Evolutionary conservation across 2,329 filamentous ascomycete genomes (phyloP).

Genomic region (Phialophora macrospora): DNA sequence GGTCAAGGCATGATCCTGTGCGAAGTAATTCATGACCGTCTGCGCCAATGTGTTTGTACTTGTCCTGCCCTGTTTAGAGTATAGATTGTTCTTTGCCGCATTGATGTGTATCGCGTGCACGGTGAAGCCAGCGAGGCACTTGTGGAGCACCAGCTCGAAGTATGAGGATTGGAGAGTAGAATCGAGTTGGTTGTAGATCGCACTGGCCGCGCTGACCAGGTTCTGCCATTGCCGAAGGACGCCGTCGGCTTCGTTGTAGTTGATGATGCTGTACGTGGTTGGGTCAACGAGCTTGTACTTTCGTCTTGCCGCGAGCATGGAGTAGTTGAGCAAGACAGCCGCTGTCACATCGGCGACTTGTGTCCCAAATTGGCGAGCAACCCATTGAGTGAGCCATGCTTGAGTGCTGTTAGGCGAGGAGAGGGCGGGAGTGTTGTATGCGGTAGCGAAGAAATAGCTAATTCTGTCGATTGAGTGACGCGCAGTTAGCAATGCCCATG

Average conservation of each 20-base stretch:
- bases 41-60: slow-evolving; percentile 61
- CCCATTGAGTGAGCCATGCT: slow-evolving; percentile 62
- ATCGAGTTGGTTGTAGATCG: slow-evolving; percentile 61
- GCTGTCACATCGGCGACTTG: slow-evolving; percentile 56
- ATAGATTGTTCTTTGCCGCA: slow-evolving; percentile 59
- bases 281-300: slow-evolving; percentile 68
- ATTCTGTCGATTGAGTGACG: slow-evolving; percentile 45
- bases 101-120: slow-evolving; percentile 61
- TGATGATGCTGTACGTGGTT: slow-evolving; percentile 63
- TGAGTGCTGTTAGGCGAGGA: slow-evolving; percentile 58
- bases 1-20: slow-evolving; percentile 63
- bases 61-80: slow-evolving; percentile 62
- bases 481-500: not conserved
- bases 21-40: slow-evolving; percentile 59
- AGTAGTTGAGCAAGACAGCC: slow-evolving; percentile 61
- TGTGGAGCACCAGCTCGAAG: slow-evolving; percentile 67
- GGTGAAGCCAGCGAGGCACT: slow-evolving; percentile 62
- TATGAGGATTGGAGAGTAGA: slow-evolving; percentile 61
- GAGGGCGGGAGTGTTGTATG: slow-evolving; percentile 66
- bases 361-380: slow-evolving; percentile 61
- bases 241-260: slow-evolving; percentile 67
- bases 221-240: slow-evolving; percentile 62
- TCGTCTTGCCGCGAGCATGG: slow-evolving; percentile 61
- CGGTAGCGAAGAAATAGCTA: slow-evolving; percentile 70
- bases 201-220: slow-evolving; percentile 60